These are phyloP conservation scores for Naganishia randhawae DNA, from an alignment of 768 basidiomycete genomes.

Conservation along the genomic window DNA sequence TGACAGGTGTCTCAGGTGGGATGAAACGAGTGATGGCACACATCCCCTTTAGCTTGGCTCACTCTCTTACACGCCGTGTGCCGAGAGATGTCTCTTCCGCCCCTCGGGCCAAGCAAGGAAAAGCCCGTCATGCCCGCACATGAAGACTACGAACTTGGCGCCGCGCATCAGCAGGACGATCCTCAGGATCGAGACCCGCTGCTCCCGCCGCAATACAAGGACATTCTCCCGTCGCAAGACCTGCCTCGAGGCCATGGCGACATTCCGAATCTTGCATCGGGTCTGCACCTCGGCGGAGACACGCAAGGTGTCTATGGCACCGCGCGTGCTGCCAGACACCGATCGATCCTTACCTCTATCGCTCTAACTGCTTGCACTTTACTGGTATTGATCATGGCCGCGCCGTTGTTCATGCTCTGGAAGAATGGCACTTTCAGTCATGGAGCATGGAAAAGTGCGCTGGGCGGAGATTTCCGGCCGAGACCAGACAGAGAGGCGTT, in stretches of 20 bases:
- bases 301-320: background rate
- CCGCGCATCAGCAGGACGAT: background rate
- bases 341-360: background rate
- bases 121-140: background rate
- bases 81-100: background rate
- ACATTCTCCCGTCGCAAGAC: background rate
- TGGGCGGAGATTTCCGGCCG: background rate
- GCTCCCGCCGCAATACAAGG: slow-evolving; percentile 16
- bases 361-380: background rate
- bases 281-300: background rate
- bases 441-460: slow-evolving; percentile 9
- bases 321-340: background rate
- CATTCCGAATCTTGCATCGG: background rate
- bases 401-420: slow-evolving; percentile 18
- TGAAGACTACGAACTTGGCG: slow-evolving; percentile 5
- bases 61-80: no score
- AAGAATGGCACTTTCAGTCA: slow-evolving; percentile 11
- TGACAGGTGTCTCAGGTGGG: no score
- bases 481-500: slow-evolving; percentile 37
- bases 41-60: no score
- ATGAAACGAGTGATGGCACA: no score
- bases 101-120: background rate
- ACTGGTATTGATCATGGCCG: slow-evolving; percentile 15
- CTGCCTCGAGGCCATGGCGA: background rate
- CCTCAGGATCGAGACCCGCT: slow-evolving; percentile 7